Percentiles rank a stretch among this genome's conserved stretches.
Conservation (phyloP, 176 grass and related monocot species). For the Pontederia crassipes region DNA sequence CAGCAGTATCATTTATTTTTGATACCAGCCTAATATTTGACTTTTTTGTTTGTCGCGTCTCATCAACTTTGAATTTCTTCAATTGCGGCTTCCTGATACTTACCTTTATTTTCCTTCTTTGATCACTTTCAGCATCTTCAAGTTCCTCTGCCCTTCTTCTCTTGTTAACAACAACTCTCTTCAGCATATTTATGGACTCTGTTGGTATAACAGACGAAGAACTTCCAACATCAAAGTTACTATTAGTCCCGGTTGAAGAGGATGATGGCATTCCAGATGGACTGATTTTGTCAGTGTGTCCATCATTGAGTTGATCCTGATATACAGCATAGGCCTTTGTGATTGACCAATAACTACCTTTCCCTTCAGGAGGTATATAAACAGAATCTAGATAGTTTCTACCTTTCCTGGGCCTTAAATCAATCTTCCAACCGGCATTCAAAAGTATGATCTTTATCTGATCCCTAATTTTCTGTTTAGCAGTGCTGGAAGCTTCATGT, state of each 20-base stretch:
- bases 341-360: constrained; percentile 88
- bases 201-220: constrained; percentile 33
- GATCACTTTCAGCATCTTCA: constrained; percentile 30
- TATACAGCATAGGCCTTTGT: constrained; percentile 88
- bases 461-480: constrained; percentile 67
- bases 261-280: constrained; percentile 15
- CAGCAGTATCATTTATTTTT: not conserved
- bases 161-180: constrained; percentile 75
- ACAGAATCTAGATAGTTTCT: constrained; percentile 79
- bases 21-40: constrained; percentile 6
- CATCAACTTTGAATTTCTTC: constrained; percentile 18
- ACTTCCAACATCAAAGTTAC: constrained; percentile 15
- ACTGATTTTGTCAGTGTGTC: constrained; percentile 22
- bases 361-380: constrained; percentile 79
- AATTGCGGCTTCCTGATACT: constrained; percentile 25
- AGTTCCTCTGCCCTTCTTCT: constrained; percentile 35
- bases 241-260: constrained; percentile 28
- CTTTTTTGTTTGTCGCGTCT: constrained; percentile 24
- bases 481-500: not conserved
- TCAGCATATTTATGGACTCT: constrained; percentile 63
- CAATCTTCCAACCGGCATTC: constrained; percentile 79
- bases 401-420: constrained; percentile 70
- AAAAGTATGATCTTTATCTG: constrained; percentile 73
- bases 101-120: constrained; percentile 37
- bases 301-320: constrained; percentile 45